Conservation (phyloP, 148 eudicot species). For the Suaeda aralocaspica region DNA sequence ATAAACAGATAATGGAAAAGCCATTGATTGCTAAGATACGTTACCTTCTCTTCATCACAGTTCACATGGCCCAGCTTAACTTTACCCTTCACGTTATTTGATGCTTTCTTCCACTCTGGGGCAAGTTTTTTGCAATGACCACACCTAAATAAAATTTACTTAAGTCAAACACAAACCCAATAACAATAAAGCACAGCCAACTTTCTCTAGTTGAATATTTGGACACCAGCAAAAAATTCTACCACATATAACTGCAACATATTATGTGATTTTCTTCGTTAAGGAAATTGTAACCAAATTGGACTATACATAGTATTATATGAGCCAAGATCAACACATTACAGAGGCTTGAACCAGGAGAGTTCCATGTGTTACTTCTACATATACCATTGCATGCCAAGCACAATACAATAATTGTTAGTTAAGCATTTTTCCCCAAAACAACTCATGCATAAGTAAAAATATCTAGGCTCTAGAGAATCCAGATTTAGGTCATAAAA, state of each 20-base stretch:
- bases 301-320: neutral
- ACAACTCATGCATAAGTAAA: slow-evolving; percentile 1
- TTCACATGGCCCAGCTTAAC: slow-evolving; percentile 95
- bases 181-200: neutral
- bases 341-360: too few relatives aligned
- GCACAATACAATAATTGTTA: too few relatives aligned
- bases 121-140: slow-evolving; percentile 99
- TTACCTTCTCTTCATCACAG: slow-evolving; percentile 90
- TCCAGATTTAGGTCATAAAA: too few relatives aligned
- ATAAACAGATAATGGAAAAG: neutral
- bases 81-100: slow-evolving; percentile 81
- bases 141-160: slow-evolving; percentile 50
- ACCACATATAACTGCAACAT: neutral
- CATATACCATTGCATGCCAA: too few relatives aligned
- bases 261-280: neutral
- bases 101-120: slow-evolving; percentile 98
- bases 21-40: neutral
- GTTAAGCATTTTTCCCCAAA: too few relatives aligned
- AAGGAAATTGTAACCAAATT: neutral
- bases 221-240: neutral
- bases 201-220: neutral
- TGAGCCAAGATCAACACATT: neutral
- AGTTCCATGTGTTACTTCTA: too few relatives aligned
- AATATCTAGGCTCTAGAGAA: neutral
- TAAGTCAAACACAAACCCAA: neutral